phyloP scores from a whole-genome alignment of 352 stramenopile species.

The Phytophthora brassicae region DNA sequence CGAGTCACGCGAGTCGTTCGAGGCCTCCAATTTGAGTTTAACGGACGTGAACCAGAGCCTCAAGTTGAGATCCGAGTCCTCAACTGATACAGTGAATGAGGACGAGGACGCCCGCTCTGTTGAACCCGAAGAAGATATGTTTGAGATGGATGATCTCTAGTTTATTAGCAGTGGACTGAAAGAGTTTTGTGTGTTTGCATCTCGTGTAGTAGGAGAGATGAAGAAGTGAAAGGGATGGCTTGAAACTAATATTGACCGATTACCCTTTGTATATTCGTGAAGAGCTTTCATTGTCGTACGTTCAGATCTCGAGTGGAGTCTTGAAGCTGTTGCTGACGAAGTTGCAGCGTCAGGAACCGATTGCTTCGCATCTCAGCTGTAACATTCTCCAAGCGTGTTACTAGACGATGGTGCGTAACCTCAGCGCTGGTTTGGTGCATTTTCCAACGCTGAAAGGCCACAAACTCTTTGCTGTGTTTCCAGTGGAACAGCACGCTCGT shows the following conservation, averaged over 20 bases:
- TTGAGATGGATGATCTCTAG: constrained; percentile 74
- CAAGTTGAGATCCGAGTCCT: constrained; percentile 36
- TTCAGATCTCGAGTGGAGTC: constrained; percentile 9
- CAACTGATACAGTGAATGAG: constrained; percentile 36
- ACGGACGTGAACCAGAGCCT: constrained; percentile 7
- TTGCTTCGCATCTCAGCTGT: constrained; percentile 33
- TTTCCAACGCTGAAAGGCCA: constrained; percentile 45
- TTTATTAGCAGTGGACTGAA: background rate
- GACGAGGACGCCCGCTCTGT: constrained; percentile 31
- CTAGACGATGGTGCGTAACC: constrained; percentile 29
- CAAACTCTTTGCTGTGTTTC: constrained; percentile 29
- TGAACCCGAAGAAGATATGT: constrained; percentile 47
- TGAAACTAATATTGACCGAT: constrained; percentile 19
- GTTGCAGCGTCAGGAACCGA: constrained; percentile 27
- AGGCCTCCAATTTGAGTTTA: constrained; percentile 21
- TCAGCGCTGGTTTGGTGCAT: constrained; percentile 16
- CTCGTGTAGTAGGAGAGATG: constrained; percentile 14
- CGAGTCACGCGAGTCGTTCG: constrained; percentile 64
- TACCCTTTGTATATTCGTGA: constrained; percentile 4
- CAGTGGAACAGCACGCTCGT: constrained; percentile 40
- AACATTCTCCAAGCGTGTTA: constrained; percentile 33
- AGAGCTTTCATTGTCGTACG: background rate
- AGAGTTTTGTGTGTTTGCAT: too few species aligned
- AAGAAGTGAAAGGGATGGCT: constrained; percentile 6
- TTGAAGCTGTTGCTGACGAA: constrained; percentile 35